A percentile compares a stretch with the other conserved stretches of the same genome.
Conservation (phyloP, 768 basidiomycete species). For the Lentinula guzmanii region DNA sequence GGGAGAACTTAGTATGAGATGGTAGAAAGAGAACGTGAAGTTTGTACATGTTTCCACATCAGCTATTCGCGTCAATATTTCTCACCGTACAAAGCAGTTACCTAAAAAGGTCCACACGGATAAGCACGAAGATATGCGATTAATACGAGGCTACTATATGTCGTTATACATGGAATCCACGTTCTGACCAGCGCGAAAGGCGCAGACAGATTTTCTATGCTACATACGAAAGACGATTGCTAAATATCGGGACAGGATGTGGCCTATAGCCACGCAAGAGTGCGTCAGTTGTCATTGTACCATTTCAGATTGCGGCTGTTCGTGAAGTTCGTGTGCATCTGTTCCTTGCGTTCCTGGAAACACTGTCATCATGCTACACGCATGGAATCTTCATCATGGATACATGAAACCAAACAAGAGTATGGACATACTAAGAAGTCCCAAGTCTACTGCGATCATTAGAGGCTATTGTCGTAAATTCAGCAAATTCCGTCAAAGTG, state of each 20-base stretch:
- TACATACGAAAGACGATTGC: too few relatives aligned
- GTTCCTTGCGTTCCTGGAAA: neutral
- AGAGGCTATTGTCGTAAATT: constrained; percentile 10
- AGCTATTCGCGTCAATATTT: neutral
- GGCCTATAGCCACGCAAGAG: too few relatives aligned
- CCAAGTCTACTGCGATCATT: neutral
- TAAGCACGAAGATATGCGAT: neutral
- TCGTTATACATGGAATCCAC: neutral
- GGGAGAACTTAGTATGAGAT: neutral
- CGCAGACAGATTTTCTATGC: too few relatives aligned
- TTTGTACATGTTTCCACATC: neutral
- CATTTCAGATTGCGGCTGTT: neutral
- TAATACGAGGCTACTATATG: neutral
- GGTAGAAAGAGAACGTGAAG: neutral
- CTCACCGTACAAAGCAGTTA: neutral
- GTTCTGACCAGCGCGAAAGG: neutral
- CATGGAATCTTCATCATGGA: neutral
- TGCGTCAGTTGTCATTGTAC: neutral
- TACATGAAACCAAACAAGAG: neutral
- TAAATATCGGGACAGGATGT: too few relatives aligned
- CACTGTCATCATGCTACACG: neutral
- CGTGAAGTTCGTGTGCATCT: neutral
- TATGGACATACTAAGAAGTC: neutral
- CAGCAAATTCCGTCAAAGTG: neutral
- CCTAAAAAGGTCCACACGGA: too few relatives aligned